Evolutionary conservation across 805 yeast species (phyloP), one percentile per base, ranked within the genome.

Genomic region (Saccharomycopsis fermentans): DNA sequence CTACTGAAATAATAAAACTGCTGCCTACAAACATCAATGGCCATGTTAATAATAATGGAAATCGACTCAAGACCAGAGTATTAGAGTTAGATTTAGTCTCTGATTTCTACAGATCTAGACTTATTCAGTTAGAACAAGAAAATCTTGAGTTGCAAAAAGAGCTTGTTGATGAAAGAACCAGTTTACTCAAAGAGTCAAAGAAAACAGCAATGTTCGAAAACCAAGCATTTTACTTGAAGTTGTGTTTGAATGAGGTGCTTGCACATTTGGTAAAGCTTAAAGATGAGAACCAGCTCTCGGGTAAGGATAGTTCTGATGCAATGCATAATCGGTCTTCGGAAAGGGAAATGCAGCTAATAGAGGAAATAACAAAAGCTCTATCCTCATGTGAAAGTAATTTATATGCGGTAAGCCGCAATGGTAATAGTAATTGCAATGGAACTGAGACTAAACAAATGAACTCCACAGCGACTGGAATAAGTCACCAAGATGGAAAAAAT

Each of bases 41-140:
- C n/a, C 39, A 16, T 57, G 62, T 65, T 11, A 68, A 69, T 50
- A 72, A 68, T 56, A 76, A 73, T 39, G 65, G 71, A 21, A 73
- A 73, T 36, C 74, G 70, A 56, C 72, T 91, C 62, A 81, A 82
- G 63, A 88, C 96, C 0, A 77, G 95, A 59, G 88, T 91, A 24
- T 81, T 87, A 12, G 98, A 92, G 69, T 77, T 92, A 62, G 98
- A 92, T 69, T 76, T 91, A 50, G 96, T 92, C 47, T 91, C 90
- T 66, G 97, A 91, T 68, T 73, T 92, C 59, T 88, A 90, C 74
- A 81, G 88, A 65, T 81, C 92, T 6, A 81, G 96, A 64, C 88
- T 92, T 51, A 75, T 80, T 69, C 96, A 92, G 68, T 75, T 92
- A 63, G 97, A 92, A 26, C 27, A 43, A 43, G 50, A 43, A 43